Conservation (phyloP, 116 monocot genomes). For the Iris pallida region DNA sequence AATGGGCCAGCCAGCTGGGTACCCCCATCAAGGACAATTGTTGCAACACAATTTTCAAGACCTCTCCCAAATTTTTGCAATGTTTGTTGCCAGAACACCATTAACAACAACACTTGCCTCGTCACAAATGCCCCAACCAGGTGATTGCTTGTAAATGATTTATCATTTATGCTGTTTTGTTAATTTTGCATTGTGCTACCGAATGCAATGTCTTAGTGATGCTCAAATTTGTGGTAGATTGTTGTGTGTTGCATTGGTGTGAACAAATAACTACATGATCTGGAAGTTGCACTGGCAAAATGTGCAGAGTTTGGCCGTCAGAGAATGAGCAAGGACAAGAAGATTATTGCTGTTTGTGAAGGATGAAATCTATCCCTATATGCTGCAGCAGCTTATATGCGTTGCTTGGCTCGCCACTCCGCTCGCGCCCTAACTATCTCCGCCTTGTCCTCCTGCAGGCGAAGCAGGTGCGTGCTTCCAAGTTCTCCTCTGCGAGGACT, state of each 20-base stretch:
- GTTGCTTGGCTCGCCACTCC: slow-evolving; percentile 37
- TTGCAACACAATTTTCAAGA: no score
- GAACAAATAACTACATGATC: not conserved
- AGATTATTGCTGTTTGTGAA: slow-evolving; percentile 1
- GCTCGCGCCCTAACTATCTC: slow-evolving; percentile 54
- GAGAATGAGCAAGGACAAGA: slow-evolving; percentile 11
- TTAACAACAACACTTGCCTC: no score
- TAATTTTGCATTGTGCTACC: no score
- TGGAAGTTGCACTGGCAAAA: slow-evolving; percentile 16
- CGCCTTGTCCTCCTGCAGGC: slow-evolving; percentile 38
- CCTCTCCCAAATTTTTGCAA: no score
- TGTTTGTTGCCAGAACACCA: no score
- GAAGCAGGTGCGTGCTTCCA: slow-evolving; percentile 45
- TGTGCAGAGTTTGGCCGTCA: slow-evolving; percentile 4
- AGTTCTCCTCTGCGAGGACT: slow-evolving; percentile 13
- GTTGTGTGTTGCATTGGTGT: not conserved
- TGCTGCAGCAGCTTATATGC: not conserved
- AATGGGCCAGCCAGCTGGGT: no score
- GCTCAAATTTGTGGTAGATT: not conserved
- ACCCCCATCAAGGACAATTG: no score
- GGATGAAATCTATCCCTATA: no score
- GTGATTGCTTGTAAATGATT: no score
- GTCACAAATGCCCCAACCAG: no score
- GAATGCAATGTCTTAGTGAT: no score
- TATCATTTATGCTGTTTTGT: no score